Conservation (phyloP, 176 grass and related monocot species). For the Musa beccarii region DNA sequence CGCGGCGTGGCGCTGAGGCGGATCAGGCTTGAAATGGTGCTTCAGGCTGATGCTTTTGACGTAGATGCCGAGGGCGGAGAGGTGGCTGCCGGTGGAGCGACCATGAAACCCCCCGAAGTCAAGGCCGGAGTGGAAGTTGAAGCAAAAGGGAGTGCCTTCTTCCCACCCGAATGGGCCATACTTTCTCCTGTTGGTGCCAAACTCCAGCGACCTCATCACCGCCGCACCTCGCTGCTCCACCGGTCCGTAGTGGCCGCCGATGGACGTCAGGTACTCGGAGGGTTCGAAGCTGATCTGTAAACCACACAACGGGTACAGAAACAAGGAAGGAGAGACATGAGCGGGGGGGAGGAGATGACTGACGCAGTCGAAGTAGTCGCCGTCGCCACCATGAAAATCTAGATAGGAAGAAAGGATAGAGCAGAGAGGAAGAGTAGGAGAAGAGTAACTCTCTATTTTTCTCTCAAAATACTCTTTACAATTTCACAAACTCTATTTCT, state of each 20-base stretch:
- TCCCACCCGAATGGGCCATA: background rate
- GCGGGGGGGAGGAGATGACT: background rate
- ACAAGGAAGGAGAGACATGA: background rate
- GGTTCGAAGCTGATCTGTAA: background rate
- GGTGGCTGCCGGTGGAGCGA: background rate
- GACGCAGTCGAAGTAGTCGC: background rate
- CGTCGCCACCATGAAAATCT: conserved; percentile 4
- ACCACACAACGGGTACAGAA: background rate
- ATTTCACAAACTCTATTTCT: too few species aligned
- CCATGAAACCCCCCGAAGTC: background rate
- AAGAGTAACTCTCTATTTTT: too few species aligned
- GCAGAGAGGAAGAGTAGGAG: too few species aligned
- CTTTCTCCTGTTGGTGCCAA: background rate
- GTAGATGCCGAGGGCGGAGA: background rate
- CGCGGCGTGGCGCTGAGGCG: background rate
- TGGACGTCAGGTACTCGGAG: background rate
- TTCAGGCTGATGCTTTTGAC: background rate
- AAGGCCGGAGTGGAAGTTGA: background rate
- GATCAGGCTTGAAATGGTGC: background rate
- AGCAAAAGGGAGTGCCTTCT: background rate
- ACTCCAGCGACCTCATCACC: background rate
- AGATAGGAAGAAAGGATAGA: too few species aligned
- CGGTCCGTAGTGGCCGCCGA: background rate
- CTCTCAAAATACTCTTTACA: too few species aligned
- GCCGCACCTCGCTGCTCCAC: background rate